phyloP scores from a whole-genome alignment of 169 alveolate species.

The Plasmodium knowlesi region DNA sequence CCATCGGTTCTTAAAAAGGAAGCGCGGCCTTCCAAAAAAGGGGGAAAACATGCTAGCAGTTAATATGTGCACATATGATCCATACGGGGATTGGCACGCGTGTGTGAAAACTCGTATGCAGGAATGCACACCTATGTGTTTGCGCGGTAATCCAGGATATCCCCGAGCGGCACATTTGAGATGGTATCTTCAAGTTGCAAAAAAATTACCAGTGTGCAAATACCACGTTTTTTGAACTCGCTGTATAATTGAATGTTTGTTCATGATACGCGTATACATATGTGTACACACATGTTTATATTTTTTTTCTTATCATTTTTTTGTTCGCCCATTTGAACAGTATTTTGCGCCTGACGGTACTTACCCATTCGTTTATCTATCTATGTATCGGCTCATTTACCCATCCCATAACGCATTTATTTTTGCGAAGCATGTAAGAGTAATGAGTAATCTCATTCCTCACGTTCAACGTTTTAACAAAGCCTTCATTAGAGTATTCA shows the following conservation, averaged over 20 bases:
- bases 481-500: background rate
- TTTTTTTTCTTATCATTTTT: constrained; percentile 36
- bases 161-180: background rate
- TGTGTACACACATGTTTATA: background rate
- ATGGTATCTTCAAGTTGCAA: constrained; percentile 1
- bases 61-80: too few species aligned
- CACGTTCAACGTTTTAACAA: constrained; percentile 16
- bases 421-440: background rate
- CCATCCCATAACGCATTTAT: background rate
- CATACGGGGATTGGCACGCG: too few species aligned
- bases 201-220: background rate
- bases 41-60: too few species aligned
- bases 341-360: background rate
- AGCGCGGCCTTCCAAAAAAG: too few species aligned
- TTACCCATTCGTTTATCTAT: background rate
- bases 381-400: background rate
- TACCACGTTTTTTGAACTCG: background rate
- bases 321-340: constrained; percentile 23
- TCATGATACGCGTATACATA: constrained; percentile 15
- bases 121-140: background rate
- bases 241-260: constrained; percentile 12
- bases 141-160: background rate
- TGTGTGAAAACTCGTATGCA: background rate
- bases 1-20: too few species aligned
- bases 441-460: background rate